phyloP scores from a whole-genome alignment of 2,329 filamentous ascomycete species.

The Malbranchea zuffiana region DNA sequence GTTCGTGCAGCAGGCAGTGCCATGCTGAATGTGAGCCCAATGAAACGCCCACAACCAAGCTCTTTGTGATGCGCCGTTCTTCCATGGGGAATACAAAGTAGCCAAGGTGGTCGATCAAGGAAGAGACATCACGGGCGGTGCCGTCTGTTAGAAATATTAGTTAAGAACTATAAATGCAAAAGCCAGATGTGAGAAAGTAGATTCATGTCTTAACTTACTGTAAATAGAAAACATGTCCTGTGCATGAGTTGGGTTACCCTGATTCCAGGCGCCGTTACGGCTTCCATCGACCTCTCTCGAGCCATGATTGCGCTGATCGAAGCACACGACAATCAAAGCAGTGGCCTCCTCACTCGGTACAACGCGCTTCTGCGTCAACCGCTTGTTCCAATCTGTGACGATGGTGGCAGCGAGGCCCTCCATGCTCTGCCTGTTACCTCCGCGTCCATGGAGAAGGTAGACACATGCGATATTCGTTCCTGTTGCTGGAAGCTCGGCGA shows the following conservation, averaged over 20 bases:
- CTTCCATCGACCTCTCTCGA: constrained; percentile 53
- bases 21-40: constrained; percentile 81
- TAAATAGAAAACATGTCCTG: constrained; percentile 83
- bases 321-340: constrained; percentile 68
- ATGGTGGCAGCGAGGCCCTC: constrained; percentile 57
- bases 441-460: constrained; percentile 83
- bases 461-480: constrained; percentile 57
- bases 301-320: constrained; percentile 92
- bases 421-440: constrained; percentile 63
- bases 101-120: constrained; percentile 67
- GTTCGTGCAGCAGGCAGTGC: constrained; percentile 69
- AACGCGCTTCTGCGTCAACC: constrained; percentile 23
- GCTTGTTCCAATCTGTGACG: constrained; percentile 56
- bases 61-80: constrained; percentile 42
- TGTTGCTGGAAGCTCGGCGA: constrained; percentile 56
- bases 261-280: constrained; percentile 68
- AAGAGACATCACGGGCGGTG: constrained; percentile 62
- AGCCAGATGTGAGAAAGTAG: constrained; percentile 5
- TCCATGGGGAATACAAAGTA: constrained; percentile 56
- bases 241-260: constrained; percentile 70
- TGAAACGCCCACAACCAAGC: constrained; percentile 71
- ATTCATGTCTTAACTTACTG: too few relatives aligned
- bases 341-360: constrained; percentile 26
- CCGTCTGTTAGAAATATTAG: constrained; percentile 34
- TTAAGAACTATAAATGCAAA: background rate